Evolutionary conservation across 768 basidiomycete genomes (phyloP).

Genomic region (Tulasnella sp.): DNA sequence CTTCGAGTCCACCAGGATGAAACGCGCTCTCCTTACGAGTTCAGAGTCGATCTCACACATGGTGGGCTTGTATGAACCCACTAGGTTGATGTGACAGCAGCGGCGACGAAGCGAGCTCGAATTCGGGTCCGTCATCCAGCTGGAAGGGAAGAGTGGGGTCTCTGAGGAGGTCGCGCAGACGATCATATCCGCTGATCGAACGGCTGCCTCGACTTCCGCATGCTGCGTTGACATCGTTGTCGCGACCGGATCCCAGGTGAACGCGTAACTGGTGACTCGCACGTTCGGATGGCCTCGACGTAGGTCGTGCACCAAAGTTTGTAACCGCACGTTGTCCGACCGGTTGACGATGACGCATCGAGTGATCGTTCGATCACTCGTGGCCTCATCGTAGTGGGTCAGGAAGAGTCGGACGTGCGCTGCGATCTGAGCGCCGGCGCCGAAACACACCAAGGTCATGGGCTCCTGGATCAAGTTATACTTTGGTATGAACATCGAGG

Average conservation of each 20-base stretch:
- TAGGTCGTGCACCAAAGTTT: slow-evolving; percentile 29
- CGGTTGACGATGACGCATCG: slow-evolving; percentile 56
- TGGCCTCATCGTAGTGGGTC: slow-evolving; percentile 40
- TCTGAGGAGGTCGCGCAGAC: slow-evolving; percentile 65
- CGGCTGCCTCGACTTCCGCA: slow-evolving; percentile 16
- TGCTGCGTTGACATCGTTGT: slow-evolving; percentile 19
- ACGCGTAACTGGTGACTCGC: background rate
- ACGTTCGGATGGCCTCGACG: slow-evolving; percentile 24
- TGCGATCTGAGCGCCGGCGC: slow-evolving; percentile 59
- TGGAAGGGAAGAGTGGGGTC: slow-evolving; percentile 52
- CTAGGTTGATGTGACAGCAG: slow-evolving; percentile 14
- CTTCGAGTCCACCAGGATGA: slow-evolving; percentile 62
- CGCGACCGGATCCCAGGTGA: too few species aligned
- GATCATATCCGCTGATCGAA: slow-evolving; percentile 52
- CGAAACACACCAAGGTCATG: slow-evolving; percentile 47
- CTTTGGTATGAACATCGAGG: slow-evolving; percentile 17
- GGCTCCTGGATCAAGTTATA: slow-evolving; percentile 25
- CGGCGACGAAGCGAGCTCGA: background rate
- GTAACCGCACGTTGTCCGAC: slow-evolving; percentile 38
- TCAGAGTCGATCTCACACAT: slow-evolving; percentile 67
- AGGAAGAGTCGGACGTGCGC: slow-evolving; percentile 55
- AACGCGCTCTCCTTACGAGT: slow-evolving; percentile 44
- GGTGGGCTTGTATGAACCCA: slow-evolving; percentile 44
- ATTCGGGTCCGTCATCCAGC: background rate
- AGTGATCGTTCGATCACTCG: slow-evolving; percentile 27